These are phyloP conservation scores for Penicillium herquei DNA, from an alignment of 495 filamentous ascomycete genomes.

Conservation along the genomic window DNA sequence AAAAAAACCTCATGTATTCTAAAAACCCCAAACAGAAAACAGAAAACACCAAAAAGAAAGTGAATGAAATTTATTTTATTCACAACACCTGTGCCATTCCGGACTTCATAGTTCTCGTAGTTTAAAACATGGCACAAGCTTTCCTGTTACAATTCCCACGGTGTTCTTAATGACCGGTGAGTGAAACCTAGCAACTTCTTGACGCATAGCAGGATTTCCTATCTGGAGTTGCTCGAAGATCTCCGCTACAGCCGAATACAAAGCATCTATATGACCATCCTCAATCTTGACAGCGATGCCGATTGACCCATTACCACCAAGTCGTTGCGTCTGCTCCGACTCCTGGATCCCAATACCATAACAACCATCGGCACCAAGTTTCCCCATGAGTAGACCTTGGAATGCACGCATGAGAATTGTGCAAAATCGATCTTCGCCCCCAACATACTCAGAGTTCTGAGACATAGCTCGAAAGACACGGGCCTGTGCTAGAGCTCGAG, in stretches of 20 bases:
- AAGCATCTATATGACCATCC: slow-evolving; percentile 34
- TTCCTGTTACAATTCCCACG: slow-evolving; percentile 33
- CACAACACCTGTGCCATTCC: not conserved
- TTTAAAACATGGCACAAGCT: slow-evolving; percentile 18
- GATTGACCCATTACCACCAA: slow-evolving; percentile 30
- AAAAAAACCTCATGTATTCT: too few species aligned
- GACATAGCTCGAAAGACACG: slow-evolving; percentile 37
- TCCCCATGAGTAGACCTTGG: slow-evolving; percentile 29
- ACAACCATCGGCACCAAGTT: slow-evolving; percentile 39
- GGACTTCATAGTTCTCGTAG: slow-evolving; percentile 4
- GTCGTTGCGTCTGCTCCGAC: slow-evolving; percentile 25
- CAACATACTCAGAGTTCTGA: slow-evolving; percentile 32
- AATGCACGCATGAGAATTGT: slow-evolving; percentile 34
- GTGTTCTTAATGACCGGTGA: slow-evolving; percentile 31
- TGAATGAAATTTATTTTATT: too few species aligned
- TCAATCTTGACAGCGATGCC: slow-evolving; percentile 43
- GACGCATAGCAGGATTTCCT: slow-evolving; percentile 20
- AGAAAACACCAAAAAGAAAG: too few species aligned
- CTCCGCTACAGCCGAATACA: slow-evolving; percentile 36
- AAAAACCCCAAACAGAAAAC: too few species aligned
- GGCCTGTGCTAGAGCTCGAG: slow-evolving; percentile 10
- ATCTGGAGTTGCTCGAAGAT: slow-evolving; percentile 36
- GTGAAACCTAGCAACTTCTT: slow-evolving; percentile 24
- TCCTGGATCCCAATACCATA: slow-evolving; percentile 34
- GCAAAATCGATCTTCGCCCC: slow-evolving; percentile 37